Evolutionary conservation across 202 grass and related monocot species (phyloP).

Genomic region (Hordeum pubiflorum): DNA sequence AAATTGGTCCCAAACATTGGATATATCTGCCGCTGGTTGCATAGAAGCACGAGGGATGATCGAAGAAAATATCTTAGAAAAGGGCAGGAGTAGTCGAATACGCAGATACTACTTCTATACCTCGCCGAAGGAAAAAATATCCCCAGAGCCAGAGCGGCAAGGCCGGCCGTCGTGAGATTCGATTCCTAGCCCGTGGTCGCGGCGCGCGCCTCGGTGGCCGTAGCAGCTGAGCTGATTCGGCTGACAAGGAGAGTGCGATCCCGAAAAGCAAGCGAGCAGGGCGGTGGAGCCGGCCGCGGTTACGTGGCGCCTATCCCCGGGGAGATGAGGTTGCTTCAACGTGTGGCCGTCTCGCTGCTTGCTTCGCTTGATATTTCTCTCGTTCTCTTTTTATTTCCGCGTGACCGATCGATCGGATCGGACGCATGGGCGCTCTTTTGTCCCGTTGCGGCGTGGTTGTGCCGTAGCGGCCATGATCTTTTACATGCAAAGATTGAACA

Average conservation of each 20-base stretch:
- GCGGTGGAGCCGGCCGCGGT: not conserved
- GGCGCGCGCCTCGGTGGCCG: not conserved
- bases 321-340: constrained; percentile 48
- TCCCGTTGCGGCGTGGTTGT: not conserved
- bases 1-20: not conserved
- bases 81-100: not conserved
- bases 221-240: not conserved
- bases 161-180: not conserved
- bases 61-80: not conserved
- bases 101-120: constrained; percentile 7
- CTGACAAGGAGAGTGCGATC: not conserved
- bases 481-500: not conserved
- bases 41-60: no score
- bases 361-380: not conserved
- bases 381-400: not conserved
- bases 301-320: constrained; percentile 37
- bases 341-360: constrained; percentile 55
- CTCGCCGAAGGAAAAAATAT: not conserved
- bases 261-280: not conserved
- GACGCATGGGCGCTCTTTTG: not conserved
- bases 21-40: not conserved
- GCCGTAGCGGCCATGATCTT: not conserved
- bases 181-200: not conserved
- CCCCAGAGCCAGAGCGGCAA: not conserved
- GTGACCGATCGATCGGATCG: not conserved